These are phyloP conservation scores for Sphaerulina vaccinii DNA, from an alignment of 2,329 filamentous ascomycete genomes.

Conservation along the genomic window DNA sequence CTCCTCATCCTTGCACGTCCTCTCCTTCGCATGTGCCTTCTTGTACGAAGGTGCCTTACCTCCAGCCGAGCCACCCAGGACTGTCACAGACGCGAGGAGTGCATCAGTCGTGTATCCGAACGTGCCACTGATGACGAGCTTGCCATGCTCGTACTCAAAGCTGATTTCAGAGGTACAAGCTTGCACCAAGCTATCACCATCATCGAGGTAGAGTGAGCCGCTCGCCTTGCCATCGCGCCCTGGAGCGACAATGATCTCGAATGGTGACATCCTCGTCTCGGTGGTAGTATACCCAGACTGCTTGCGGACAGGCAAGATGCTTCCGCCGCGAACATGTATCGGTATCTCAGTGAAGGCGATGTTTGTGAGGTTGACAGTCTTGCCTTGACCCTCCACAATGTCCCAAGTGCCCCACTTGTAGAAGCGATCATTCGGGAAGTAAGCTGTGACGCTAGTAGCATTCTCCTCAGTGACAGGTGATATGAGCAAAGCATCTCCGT, in stretches of 20 bases:
- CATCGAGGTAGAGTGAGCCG: slow-evolving; percentile 73
- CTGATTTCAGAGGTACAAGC: slow-evolving; percentile 53
- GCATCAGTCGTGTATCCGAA: slow-evolving; percentile 17
- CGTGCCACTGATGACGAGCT: slow-evolving; percentile 11
- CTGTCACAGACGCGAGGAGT: slow-evolving; percentile 13
- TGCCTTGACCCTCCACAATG: slow-evolving; percentile 47
- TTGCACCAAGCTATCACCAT: slow-evolving; percentile 68
- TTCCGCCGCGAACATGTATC: slow-evolving; percentile 65
- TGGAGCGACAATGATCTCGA: slow-evolving; percentile 69
- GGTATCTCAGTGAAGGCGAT: slow-evolving; percentile 57
- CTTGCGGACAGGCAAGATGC: slow-evolving; percentile 59
- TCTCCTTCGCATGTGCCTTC: slow-evolving; percentile 3
- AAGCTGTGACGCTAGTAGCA: slow-evolving; percentile 53
- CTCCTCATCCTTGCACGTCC: slow-evolving; percentile 1
- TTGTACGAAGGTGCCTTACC: slow-evolving; percentile 6
- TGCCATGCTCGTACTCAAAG: slow-evolving; percentile 57
- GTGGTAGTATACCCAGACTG: slow-evolving; percentile 59
- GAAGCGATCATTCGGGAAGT: slow-evolving; percentile 58
- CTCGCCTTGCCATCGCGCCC: slow-evolving; percentile 60
- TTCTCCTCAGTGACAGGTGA: slow-evolving; percentile 55
- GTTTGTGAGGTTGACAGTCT: slow-evolving; percentile 41
- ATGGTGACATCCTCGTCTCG: slow-evolving; percentile 63
- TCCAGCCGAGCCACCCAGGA: background rate
- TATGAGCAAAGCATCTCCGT: slow-evolving; percentile 55
- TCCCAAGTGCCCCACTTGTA: slow-evolving; percentile 59